A percentile compares a stretch with the other conserved stretches of the same genome.
Conservation (phyloP, 2,329 filamentous ascomycete genomes). For the Sarocladium strictum region DNA sequence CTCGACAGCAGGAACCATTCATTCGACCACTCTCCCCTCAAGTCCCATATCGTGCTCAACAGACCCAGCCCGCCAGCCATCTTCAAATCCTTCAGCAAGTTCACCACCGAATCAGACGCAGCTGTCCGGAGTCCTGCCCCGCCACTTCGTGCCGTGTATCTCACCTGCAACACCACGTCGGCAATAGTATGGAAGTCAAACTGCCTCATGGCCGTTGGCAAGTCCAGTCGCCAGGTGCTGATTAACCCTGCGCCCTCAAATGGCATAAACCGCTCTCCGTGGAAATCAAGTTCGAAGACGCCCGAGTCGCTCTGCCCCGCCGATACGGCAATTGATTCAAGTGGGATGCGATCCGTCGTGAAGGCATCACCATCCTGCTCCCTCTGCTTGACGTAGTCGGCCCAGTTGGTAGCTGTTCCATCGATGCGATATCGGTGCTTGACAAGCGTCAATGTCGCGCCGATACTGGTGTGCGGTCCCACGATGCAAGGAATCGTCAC, state of each 20-base stretch:
- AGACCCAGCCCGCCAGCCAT: too few species aligned
- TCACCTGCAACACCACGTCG: conserved; percentile 27
- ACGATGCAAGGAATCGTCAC: conserved; percentile 20
- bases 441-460: conserved; percentile 15
- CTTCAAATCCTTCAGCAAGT: too few species aligned
- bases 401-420: conserved; percentile 9
- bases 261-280: conserved; percentile 24
- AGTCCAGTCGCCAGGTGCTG: conserved; percentile 22
- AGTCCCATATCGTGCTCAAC: too few species aligned
- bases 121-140: conserved; percentile 17
- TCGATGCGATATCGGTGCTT: conserved; percentile 10
- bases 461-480: conserved; percentile 23
- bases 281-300: conserved; percentile 25
- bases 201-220: conserved; percentile 16
- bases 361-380: conserved; percentile 15
- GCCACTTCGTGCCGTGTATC: conserved; percentile 25
- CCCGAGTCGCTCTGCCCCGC: conserved; percentile 21
- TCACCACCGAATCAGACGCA: neutral
- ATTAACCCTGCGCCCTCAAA: conserved; percentile 31
- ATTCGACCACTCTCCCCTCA: too few species aligned
- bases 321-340: conserved; percentile 20
- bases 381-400: conserved; percentile 5
- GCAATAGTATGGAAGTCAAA: conserved; percentile 27
- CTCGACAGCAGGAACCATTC: too few species aligned
- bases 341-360: conserved; percentile 15